phyloP scores from a whole-genome alignment of 495 filamentous ascomycete genomes.

The Achaetomiella virescens region DNA sequence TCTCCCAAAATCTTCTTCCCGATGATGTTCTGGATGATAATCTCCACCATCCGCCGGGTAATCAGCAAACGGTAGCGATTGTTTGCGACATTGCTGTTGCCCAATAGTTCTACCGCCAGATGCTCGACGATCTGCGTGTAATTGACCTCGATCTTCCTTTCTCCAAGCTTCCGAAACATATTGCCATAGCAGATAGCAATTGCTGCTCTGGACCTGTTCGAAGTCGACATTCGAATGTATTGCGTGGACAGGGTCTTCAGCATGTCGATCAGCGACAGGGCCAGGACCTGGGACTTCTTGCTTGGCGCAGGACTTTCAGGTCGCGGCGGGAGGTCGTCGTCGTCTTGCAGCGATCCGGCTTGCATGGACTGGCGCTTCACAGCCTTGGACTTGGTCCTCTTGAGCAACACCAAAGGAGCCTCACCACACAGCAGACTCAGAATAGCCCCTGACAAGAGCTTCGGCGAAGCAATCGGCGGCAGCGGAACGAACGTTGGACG shows the following conservation, averaged over 20 bases:
- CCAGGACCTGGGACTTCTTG: constrained; percentile 64
- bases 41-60: constrained; percentile 77
- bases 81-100: constrained; percentile 65
- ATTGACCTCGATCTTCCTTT: constrained; percentile 68
- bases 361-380: constrained; percentile 62
- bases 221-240: constrained; percentile 73
- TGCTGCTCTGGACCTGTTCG: constrained; percentile 72
- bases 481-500: constrained; percentile 68
- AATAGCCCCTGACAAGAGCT: constrained; percentile 72
- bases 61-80: constrained; percentile 86
- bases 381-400: constrained; percentile 64
- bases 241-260: constrained; percentile 75
- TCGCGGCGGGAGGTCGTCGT: constrained; percentile 68
- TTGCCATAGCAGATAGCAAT: constrained; percentile 84
- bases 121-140: constrained; percentile 78
- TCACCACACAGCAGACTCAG: constrained; percentile 52
- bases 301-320: constrained; percentile 64
- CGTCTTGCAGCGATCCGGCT: constrained; percentile 46
- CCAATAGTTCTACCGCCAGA: constrained; percentile 71
- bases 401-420: constrained; percentile 53
- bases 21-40: constrained; percentile 77
- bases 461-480: constrained; percentile 82
- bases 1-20: constrained; percentile 80
- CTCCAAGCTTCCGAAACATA: constrained; percentile 65
- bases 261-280: constrained; percentile 71